These are phyloP conservation scores for Aspergillus sparsus DNA, from an alignment of 495 filamentous ascomycete genomes.

Conservation along the genomic window DNA sequence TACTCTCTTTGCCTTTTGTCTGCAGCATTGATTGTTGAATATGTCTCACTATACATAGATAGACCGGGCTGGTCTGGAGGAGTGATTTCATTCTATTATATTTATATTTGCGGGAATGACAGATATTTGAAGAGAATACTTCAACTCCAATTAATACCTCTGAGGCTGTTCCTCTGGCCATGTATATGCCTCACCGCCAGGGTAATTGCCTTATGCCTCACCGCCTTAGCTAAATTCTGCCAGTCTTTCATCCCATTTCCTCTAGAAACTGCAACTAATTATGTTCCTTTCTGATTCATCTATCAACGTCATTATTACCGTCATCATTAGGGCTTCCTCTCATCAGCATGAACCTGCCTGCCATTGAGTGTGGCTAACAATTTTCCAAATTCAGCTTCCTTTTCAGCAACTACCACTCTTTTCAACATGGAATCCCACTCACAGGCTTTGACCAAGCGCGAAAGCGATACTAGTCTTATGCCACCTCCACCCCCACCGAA, in stretches of 20 bases:
- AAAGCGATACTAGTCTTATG: conserved; percentile 75
- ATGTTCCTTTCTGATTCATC: no score
- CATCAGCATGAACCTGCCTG: conserved; percentile 15
- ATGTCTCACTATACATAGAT: conserved; percentile 18
- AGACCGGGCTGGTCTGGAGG: conserved; percentile 8
- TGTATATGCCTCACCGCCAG: not conserved
- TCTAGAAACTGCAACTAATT: not conserved
- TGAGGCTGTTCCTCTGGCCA: not conserved
- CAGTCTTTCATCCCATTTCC: not conserved
- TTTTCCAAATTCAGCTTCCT: not conserved
- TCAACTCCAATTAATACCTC: no score
- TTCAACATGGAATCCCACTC: conserved; percentile 22
- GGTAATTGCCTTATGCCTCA: not conserved
- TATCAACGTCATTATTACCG: no score
- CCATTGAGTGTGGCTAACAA: not conserved
- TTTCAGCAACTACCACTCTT: not conserved
- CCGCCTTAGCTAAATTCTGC: not conserved
- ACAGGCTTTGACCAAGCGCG: conserved; percentile 41
- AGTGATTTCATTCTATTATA: not conserved
- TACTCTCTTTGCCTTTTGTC: conserved; percentile 9
- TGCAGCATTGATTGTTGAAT: conserved; percentile 1
- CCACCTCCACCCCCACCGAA: conserved; percentile 85
- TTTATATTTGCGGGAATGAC: conserved; percentile 1
- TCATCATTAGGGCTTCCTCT: not conserved
- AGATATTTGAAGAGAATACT: not conserved